Conservation (phyloP, 2,329 filamentous ascomycete genomes). For the Paradendryphiella salina region DNA sequence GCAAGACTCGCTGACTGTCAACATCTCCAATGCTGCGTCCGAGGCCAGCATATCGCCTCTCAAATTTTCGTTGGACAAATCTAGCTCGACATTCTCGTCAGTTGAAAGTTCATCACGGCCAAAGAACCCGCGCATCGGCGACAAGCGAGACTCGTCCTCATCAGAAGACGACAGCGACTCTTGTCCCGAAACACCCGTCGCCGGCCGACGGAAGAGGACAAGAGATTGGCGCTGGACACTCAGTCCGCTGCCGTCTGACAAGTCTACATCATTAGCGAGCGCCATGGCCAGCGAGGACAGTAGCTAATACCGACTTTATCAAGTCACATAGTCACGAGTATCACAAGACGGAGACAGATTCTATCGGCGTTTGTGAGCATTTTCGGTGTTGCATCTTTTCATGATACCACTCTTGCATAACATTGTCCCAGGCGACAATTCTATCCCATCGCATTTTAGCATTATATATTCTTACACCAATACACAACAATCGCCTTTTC, state of each 20-base stretch:
- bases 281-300: conserved; percentile 38
- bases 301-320: conserved; percentile 17
- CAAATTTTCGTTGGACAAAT: conserved; percentile 9
- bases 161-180: conserved; percentile 55
- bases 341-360: not conserved
- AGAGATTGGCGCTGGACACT: conserved; percentile 63
- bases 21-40: conserved; percentile 15
- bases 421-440: conserved; percentile 5
- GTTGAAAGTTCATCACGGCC: conserved; percentile 31
- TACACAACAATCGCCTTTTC: not conserved
- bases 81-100: conserved; percentile 23
- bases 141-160: conserved; percentile 52
- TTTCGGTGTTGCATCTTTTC: conserved; percentile 12
- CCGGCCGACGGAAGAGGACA: conserved; percentile 57
- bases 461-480: not conserved
- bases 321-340: conserved; percentile 3
- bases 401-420: conserved; percentile 18
- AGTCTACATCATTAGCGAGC: conserved; percentile 29
- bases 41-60: conserved; percentile 22
- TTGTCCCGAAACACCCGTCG: conserved; percentile 57
- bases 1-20: conserved; percentile 20
- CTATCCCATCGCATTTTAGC: conserved; percentile 7
- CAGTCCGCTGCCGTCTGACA: conserved; percentile 47
- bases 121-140: conserved; percentile 37
- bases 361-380: conserved; percentile 11